Evolutionary conservation across 768 basidiomycete species (phyloP).

Genomic region (Dacryopinax primogenitus): DNA sequence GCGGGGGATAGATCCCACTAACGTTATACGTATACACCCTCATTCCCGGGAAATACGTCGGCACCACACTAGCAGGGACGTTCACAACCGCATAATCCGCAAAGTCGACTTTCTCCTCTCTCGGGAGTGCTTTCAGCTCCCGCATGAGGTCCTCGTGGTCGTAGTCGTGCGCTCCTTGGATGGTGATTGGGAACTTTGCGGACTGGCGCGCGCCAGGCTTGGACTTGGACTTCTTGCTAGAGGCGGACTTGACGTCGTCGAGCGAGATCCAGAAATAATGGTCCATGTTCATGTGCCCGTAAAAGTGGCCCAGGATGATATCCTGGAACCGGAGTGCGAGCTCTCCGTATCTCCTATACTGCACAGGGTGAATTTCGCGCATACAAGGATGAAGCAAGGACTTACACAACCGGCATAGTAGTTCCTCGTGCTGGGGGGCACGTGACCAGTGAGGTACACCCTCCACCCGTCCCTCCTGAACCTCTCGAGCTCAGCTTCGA

Average conservation of each 20-base stretch:
- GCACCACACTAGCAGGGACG: slow-evolving; percentile 69
- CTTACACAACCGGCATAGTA: slow-evolving; percentile 80
- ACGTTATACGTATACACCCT: slow-evolving; percentile 73
- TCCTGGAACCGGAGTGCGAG: slow-evolving; percentile 74
- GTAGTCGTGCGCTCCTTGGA: slow-evolving; percentile 22
- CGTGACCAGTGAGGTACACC: slow-evolving; percentile 55
- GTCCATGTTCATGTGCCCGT: slow-evolving; percentile 81
- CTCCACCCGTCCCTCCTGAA: slow-evolving; percentile 60
- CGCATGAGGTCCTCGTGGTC: slow-evolving; percentile 47
- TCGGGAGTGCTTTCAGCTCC: slow-evolving; percentile 54
- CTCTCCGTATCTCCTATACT: slow-evolving; percentile 38
- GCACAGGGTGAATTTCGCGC: slow-evolving; percentile 16
- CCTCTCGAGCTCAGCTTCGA: slow-evolving; percentile 64
- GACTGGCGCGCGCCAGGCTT: slow-evolving; percentile 1
- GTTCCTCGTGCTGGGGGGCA: slow-evolving; percentile 67
- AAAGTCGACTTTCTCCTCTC: slow-evolving; percentile 37
- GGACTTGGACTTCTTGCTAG: neutral
- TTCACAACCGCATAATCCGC: slow-evolving; percentile 65
- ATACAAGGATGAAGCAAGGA: slow-evolving; percentile 12
- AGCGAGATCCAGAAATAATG: slow-evolving; percentile 31
- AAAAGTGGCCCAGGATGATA: slow-evolving; percentile 75
- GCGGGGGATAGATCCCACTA: slow-evolving; percentile 27
- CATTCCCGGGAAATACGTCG: slow-evolving; percentile 75
- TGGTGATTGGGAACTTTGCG: too few species aligned
- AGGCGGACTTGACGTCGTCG: slow-evolving; percentile 22